Base-by-base conservation (phyloP, 129 eudicot genomes). In the Logfia minima region DNA sequence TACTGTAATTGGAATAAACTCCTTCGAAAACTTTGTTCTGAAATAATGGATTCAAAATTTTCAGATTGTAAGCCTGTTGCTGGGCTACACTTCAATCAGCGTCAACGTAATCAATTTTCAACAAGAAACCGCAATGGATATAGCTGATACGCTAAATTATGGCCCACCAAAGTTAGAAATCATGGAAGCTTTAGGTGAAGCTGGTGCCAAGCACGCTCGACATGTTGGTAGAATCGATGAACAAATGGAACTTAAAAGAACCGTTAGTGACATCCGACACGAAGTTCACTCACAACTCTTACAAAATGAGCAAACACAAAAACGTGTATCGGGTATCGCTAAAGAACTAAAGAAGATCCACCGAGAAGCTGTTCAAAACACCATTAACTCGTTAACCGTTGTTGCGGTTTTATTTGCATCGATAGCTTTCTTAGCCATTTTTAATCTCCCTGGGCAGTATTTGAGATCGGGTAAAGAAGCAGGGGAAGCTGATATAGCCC, bases 251-350 rank as follows among this genome's bases (percentile, higher is more conserved):
- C 90, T 94, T 28, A 94, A 91, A 80, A 68, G 97, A 68, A 84
- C 97, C 0, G 98, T 94, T 8, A 94, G 98, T 32, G 98, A 94
- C 80, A 94, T 94, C 39, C 86, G 86, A 72, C 98, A 91, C 2
- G 98, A 91, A 82, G 97, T 94, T 70, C 93, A 94, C n/a, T 89
- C 96, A 8, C 98, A 94, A 71, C 88, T 91, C 66, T 67, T 94
- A 48, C 98, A 94, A 81, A 91, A 91, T n/a, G 98, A 91, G 68
- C 87, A 89, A 53, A 91, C 98, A 71, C 95, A 89, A 61, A 86
- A 88, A 75, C 86, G 97, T 4, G 98, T 94, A 35, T 89, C 97
- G 6, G 98, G 98, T 4, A 91, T 94, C 37, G 97, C 97, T 17
- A 87, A 91, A 82, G 98, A 94, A 67, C 88, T 94, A 6, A 82